These are phyloP conservation scores for Vitis rotundifolia DNA, from an alignment of 164 flowering plant species.

Conservation along the genomic window DNA sequence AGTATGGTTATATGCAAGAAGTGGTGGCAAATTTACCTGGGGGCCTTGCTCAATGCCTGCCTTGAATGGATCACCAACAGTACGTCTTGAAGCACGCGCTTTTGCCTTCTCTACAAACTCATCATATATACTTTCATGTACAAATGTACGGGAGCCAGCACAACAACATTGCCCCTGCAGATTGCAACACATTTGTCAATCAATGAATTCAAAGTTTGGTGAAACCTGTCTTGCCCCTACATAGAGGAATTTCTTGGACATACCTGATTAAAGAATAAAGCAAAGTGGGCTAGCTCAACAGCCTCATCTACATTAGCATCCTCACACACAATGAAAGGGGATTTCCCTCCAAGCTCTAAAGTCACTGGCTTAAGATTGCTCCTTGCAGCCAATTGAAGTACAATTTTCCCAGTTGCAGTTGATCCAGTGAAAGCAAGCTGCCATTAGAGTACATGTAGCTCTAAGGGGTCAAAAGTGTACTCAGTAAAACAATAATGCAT, in stretches of 20 bases:
- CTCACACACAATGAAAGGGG: constrained; percentile 58
- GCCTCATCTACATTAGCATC: constrained; percentile 62
- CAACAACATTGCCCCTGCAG: constrained; percentile 68
- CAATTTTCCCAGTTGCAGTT: constrained; percentile 43
- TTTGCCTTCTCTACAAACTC: constrained; percentile 68
- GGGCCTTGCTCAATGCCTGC: constrained; percentile 68
- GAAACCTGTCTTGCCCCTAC: neutral
- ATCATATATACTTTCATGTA: constrained; percentile 62
- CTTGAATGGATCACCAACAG: constrained; percentile 73
- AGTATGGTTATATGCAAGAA: neutral
- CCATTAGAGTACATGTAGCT: constrained; percentile 1
- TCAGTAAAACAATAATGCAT: neutral
- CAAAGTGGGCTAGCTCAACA: constrained; percentile 52
- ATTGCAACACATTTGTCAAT: neutral
- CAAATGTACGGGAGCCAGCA: constrained; percentile 74
- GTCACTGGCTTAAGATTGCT: constrained; percentile 53
- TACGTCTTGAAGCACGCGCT: constrained; percentile 52
- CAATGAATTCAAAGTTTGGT: neutral
- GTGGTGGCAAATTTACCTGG: constrained; percentile 39
- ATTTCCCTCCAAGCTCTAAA: constrained; percentile 61
- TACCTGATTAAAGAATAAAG: constrained; percentile 59
- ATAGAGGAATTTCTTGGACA: neutral
- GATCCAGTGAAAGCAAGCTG: constrained; percentile 68
- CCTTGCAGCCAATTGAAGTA: constrained; percentile 45
- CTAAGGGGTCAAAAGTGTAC: neutral